A percentile compares a stretch with the other conserved stretches of the same genome.
Evolutionary conservation across 148 eudicot genomes (phyloP).

Genomic region (Amaranthus palmeri): DNA sequence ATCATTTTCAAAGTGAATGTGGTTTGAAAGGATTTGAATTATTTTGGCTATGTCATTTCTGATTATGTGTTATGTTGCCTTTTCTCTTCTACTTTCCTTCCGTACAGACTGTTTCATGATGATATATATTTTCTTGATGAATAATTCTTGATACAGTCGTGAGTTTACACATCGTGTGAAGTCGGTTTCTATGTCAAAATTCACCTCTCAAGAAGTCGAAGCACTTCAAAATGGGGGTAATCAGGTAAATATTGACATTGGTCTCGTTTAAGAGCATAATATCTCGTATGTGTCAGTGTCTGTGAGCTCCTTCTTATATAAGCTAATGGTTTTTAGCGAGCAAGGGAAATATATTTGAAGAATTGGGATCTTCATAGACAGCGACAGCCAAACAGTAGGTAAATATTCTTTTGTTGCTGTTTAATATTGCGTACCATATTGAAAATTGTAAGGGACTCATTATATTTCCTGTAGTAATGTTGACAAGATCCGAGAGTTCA

Average conservation of each 20-base stretch:
- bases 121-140: too few relatives aligned
- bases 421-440: constrained; percentile 3
- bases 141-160: constrained; percentile 44
- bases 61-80: background rate
- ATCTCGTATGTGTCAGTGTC: background rate
- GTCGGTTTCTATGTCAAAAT: constrained; percentile 95
- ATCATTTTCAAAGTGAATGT: background rate
- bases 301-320: background rate
- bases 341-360: constrained; percentile 68
- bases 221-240: constrained; percentile 95
- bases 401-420: constrained; percentile 11
- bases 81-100: background rate
- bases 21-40: background rate
- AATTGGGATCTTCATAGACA: constrained; percentile 73
- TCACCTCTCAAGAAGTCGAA: constrained; percentile 91
- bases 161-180: constrained; percentile 98
- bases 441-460: constrained; percentile 4
- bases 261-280: background rate
- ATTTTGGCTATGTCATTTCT: background rate
- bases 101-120: background rate
- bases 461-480: constrained; percentile 49
- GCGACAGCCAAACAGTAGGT: constrained; percentile 80
- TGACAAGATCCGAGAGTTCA: constrained; percentile 80
- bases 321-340: constrained; percentile 53
- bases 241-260: constrained; percentile 50